Base-by-base conservation (phyloP, 2,329 filamentous ascomycete genomes). In the Colletotrichum lupini region DNA sequence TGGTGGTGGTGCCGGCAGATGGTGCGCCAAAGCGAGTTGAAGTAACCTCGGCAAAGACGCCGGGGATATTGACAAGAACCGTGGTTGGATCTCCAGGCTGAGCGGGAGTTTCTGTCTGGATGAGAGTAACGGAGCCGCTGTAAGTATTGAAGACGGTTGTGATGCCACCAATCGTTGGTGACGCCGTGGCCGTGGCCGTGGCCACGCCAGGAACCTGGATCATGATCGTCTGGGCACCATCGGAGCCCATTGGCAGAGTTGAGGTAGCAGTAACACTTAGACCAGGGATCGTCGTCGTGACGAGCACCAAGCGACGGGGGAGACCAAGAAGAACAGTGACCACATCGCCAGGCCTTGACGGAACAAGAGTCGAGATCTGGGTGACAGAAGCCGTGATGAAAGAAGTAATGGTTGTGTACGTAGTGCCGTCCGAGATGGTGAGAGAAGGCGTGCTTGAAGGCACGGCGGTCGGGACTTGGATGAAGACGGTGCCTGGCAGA, bases 11-110 rank as follows among this genome's bases (percentile, higher is more conserved):
- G 26, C 30, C 69, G 4, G 69, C 66, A 4, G 69, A 68, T 16
- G 69, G 14, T 4, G 69, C 69, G 2, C 69, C 69, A 24, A 72
- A 68, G 5, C 69, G 69, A 7, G 69, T 72, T 4, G 49, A 58
- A 8, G 65, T 72, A 5, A 64, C 26, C 28, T 55, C 28, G 24
- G 56, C 30, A 16, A 69, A 6, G 1, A 30, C 6, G 16, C 37
- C 69, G 8, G 69, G 69, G 19, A 72, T 24, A 24, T 72, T 66
- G 11, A 72, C 66, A n/a, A 72, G 49, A 2, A 72, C 65, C 5
- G 69, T 72, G 2, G 65, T 72, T 11, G 22, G 49, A 16, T 68
- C 68, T 4, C 68, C 65, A 9, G 57, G 52, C 16, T 42, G 35
- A 4, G 30, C 28, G 0, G 68, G 68, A 7, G 35, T 72, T 7